Percentiles rank a stretch among this genome's conserved stretches.
phyloP scores from a whole-genome alignment of 2,329 filamentous ascomycete species.

The Phialophora expanda region DNA sequence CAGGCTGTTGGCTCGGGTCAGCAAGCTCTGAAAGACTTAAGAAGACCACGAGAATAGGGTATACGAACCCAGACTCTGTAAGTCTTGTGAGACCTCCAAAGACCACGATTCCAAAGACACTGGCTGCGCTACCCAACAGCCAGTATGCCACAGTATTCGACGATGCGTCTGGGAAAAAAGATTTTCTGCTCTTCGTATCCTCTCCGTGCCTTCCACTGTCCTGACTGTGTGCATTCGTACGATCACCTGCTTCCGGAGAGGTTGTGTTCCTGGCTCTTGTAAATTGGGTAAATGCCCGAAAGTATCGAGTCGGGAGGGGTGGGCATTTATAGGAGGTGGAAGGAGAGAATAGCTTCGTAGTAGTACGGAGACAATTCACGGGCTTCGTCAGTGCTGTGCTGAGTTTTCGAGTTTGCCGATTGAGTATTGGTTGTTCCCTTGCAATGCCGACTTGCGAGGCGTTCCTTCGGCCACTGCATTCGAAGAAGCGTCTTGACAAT shows the following conservation, averaged over 20 bases:
- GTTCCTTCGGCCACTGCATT: conserved; percentile 26
- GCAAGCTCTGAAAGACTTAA: neutral
- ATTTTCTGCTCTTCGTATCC: conserved; percentile 20
- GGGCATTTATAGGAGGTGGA: neutral
- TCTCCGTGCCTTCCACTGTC: conserved; percentile 1
- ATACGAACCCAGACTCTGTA: conserved; percentile 83
- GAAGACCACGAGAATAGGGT: neutral
- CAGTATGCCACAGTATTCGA: conserved; percentile 85
- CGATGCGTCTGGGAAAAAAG: conserved; percentile 64
- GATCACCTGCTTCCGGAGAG: conserved; percentile 3
- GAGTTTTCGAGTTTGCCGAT: conserved; percentile 4
- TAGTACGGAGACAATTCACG: neutral
- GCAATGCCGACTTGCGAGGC: conserved; percentile 9
- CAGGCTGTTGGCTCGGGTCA: conserved; percentile 61
- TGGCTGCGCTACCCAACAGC: conserved; percentile 87
- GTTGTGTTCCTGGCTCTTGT: conserved; percentile 15
- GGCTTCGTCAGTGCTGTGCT: neutral
- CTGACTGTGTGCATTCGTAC: neutral
- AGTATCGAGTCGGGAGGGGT: neutral
- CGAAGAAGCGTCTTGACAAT: conserved; percentile 37
- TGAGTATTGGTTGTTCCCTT: neutral
- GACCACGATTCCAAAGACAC: conserved; percentile 95
- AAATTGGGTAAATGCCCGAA: conserved; percentile 26
- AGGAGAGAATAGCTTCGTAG: neutral
- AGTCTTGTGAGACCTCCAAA: conserved; percentile 91